Conservation (phyloP, 345 rosid genomes). For the Lumnitzera racemosa region DNA sequence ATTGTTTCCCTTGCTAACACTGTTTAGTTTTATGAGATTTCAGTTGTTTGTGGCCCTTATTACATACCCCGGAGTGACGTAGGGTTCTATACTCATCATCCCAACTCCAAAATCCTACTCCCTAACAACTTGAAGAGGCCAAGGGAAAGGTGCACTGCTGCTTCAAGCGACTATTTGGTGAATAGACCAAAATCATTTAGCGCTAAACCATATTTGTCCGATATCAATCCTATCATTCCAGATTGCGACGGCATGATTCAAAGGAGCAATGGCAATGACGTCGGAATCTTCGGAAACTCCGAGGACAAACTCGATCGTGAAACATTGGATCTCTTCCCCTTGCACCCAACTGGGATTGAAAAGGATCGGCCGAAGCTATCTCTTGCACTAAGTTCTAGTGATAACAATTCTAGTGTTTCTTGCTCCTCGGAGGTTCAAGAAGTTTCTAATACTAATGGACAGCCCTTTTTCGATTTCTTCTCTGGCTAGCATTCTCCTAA, state of each 20-base stretch:
- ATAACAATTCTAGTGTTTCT: conserved; percentile 7
- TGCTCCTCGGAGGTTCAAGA: conserved; percentile 13
- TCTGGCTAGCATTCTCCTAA: neutral
- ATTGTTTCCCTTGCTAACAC: too few species aligned
- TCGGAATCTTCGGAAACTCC: neutral
- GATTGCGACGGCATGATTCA: neutral
- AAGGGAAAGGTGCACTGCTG: too few species aligned
- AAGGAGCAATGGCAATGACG: neutral
- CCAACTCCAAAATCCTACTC: too few species aligned
- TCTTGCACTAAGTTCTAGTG: conserved; percentile 3
- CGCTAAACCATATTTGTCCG: too few species aligned
- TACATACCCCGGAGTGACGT: too few species aligned
- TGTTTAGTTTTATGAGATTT: too few species aligned
- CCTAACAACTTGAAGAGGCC: too few species aligned
- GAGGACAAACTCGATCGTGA: conserved; percentile 8
- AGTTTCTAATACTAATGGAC: neutral
- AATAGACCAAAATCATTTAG: too few species aligned
- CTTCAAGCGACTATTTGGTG: too few species aligned
- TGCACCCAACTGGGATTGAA: conserved; percentile 42
- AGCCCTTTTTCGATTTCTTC: conserved; percentile 38
- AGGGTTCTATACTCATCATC: too few species aligned
- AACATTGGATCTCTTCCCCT: conserved; percentile 45
- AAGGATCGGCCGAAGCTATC: conserved; percentile 12
- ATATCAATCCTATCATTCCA: too few species aligned
- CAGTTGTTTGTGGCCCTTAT: too few species aligned